Percentiles rank a stretch among this genome's conserved stretches.
Conservation (phyloP, 2,329 filamentous ascomycete genomes). For the Aureobasidium subglaciale region DNA sequence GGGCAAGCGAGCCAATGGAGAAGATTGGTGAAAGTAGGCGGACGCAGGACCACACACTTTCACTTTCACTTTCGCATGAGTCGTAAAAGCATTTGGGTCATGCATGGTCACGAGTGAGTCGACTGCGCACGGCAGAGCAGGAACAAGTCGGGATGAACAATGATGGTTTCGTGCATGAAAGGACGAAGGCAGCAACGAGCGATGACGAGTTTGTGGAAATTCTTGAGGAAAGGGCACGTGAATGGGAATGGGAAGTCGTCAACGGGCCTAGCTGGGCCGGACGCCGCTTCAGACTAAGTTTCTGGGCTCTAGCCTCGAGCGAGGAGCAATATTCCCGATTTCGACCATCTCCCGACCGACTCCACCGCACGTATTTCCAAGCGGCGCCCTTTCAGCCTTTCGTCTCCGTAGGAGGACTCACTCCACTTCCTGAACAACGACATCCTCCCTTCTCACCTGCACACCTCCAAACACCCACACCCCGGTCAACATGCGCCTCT, state of each 20-base stretch:
- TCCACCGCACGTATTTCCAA: slow-evolving; percentile 1
- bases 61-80: neutral
- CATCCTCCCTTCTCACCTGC: neutral
- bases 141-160: neutral
- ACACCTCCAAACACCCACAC: neutral
- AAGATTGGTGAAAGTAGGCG: neutral
- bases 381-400: neutral
- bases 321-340: neutral
- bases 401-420: neutral
- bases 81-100: neutral
- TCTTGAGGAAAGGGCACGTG: neutral
- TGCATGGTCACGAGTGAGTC: neutral
- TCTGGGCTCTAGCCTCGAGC: neutral
- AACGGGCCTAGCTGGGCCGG: neutral
- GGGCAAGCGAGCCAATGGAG: slow-evolving; percentile 6
- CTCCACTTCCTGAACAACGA: neutral
- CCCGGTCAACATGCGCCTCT: slow-evolving; percentile 8
- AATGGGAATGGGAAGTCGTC: neutral
- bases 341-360: neutral
- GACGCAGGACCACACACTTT: neutral
- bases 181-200: neutral
- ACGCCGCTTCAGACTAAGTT: neutral
- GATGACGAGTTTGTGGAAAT: neutral
- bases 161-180: neutral
- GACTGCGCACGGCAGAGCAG: neutral